Conservation (phyloP, 768 basidiomycete genomes). For the Glaciozyma antarctica region DNA sequence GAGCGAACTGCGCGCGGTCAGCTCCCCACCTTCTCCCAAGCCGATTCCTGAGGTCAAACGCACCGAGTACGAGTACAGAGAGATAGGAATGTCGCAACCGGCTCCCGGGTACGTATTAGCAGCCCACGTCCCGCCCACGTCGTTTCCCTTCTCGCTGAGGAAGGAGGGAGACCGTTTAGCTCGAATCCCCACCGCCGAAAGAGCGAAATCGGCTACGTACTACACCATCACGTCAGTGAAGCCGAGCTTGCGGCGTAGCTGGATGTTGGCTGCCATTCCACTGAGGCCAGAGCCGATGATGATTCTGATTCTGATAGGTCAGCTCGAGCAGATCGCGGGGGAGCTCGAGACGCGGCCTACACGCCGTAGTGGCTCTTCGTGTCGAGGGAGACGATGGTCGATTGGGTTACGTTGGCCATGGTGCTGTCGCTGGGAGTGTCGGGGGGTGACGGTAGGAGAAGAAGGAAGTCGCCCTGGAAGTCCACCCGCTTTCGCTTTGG, state of each 20-base stretch:
- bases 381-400: neutral
- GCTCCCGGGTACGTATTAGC: neutral
- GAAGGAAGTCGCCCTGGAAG: too few species aligned
- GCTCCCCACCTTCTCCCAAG: too few species aligned
- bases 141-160: slow-evolving; percentile 6
- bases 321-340: neutral
- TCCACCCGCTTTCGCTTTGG: too few species aligned
- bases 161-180: neutral
- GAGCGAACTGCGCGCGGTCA: slow-evolving; percentile 11
- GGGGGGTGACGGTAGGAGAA: too few species aligned
- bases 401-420: too few species aligned
- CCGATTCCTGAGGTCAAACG: neutral
- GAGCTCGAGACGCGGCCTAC: neutral
- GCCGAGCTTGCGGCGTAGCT: slow-evolving; percentile 32
- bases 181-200: neutral
- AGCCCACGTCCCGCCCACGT: slow-evolving; percentile 15
- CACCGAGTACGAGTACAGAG: slow-evolving; percentile 27
- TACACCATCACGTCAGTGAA: slow-evolving; percentile 32
- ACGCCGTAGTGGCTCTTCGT: neutral
- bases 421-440: too few species aligned
- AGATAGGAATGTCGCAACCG: slow-evolving; percentile 15
- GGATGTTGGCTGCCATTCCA: slow-evolving; percentile 32
- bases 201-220: slow-evolving; percentile 6
- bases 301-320: slow-evolving; percentile 8
- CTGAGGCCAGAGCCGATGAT: slow-evolving; percentile 34